Conservation (phyloP, 2,329 filamentous ascomycete species). For the Coniosporium tulheliwenetii region DNA sequence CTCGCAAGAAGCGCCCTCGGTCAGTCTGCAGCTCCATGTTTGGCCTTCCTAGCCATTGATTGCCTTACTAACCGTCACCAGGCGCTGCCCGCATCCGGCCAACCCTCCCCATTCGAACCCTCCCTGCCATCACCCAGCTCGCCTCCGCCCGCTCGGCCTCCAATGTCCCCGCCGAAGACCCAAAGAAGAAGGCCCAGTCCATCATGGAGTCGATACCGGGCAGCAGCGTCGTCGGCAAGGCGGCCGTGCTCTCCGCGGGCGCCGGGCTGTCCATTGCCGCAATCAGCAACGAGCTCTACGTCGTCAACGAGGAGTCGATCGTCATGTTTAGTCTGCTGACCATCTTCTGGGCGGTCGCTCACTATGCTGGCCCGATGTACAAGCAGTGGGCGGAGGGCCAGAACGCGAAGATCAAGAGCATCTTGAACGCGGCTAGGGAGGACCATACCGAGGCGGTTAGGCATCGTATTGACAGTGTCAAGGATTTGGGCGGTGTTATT, state of each 20-base stretch:
- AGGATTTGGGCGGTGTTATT: constrained; percentile 88
- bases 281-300: constrained; percentile 99
- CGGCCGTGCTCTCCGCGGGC: constrained; percentile 85
- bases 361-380: constrained; percentile 87
- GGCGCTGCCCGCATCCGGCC: constrained; percentile 79
- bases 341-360: constrained; percentile 84
- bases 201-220: constrained; percentile 88
- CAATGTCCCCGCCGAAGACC: constrained; percentile 69
- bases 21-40: constrained; percentile 37
- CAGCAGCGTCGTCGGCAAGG: constrained; percentile 86
- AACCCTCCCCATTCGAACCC: constrained; percentile 55
- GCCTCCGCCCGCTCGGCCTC: constrained; percentile 55
- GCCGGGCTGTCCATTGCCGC: constrained; percentile 85
- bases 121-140: constrained; percentile 59
- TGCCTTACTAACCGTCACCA: constrained; percentile 25
- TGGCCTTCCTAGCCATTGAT: constrained; percentile 22
- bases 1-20: constrained; percentile 89
- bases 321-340: constrained; percentile 83
- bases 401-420: constrained; percentile 82
- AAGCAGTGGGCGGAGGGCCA: constrained; percentile 81
- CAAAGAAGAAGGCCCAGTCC: constrained; percentile 93
- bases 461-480: constrained; percentile 81
- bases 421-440: constrained; percentile 83
- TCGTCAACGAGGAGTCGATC: constrained; percentile 97
- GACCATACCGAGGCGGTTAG: constrained; percentile 95